A percentile compares a stretch with the other conserved stretches of the same genome.
These are phyloP conservation scores for Rugonectria rugulosa DNA, from an alignment of 2,329 filamentous ascomycete species.

Conservation along the genomic window DNA sequence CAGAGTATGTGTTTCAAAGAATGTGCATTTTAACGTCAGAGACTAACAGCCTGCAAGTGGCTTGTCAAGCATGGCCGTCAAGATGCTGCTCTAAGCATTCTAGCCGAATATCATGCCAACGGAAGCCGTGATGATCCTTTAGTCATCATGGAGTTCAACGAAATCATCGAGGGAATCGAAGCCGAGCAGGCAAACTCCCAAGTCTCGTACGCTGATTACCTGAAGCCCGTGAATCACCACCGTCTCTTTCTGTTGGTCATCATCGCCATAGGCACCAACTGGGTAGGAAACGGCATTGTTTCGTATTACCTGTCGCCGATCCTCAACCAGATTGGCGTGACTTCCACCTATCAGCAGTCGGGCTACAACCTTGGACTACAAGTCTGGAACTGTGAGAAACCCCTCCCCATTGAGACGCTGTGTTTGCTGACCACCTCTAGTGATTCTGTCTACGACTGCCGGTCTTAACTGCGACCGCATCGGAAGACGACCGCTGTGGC, in stretches of 20 bases:
- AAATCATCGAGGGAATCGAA: slow-evolving; percentile 1
- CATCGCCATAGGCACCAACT: background rate
- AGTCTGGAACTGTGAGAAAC: background rate
- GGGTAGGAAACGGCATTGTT: background rate
- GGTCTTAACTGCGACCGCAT: slow-evolving; percentile 3
- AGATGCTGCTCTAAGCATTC: background rate
- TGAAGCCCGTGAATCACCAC: background rate
- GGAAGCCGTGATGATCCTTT: background rate
- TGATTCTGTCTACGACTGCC: background rate
- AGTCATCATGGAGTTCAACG: background rate
- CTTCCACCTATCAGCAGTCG: background rate
- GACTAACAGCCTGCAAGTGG: background rate
- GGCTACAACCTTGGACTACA: background rate
- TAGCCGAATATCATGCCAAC: background rate
- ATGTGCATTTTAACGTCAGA: too few relatives aligned
- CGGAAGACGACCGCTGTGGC: background rate
- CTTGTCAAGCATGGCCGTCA: background rate
- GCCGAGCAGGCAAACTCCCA: background rate
- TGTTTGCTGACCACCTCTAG: background rate
- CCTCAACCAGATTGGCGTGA: background rate
- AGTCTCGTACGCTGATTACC: background rate
- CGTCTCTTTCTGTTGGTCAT: background rate
- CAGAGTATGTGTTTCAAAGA: background rate
- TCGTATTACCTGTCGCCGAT: background rate
- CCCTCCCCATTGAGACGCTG: too few relatives aligned